Evolutionary conservation across 1,139 yeast genomes (phyloP), one percentile per base, ranked within the genome.

Genomic region (Diutina pseudorugosa): DNA sequence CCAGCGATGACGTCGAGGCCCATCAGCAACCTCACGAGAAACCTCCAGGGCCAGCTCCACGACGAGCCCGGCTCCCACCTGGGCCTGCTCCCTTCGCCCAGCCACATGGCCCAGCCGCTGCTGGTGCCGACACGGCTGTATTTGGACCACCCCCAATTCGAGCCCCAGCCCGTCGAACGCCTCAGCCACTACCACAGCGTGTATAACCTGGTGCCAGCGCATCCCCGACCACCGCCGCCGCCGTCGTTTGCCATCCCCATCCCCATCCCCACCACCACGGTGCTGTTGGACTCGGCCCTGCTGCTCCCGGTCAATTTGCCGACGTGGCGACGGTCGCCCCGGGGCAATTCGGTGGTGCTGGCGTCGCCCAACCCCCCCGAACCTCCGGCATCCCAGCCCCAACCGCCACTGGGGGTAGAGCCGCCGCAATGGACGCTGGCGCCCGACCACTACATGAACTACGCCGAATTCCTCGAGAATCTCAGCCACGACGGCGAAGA

Each of bases 401-500:
- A 5, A n/a, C 16, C 20, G 25, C 16, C 25, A 25, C 25, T 6
- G 11, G 8, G n/a, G 25, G 11, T 11, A 6, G 25, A 2, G n/a
- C 49, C 49, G 27, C 18, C 18, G n/a, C 40, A n/a, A 18, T 45
- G 23, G 40, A 27, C 49, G 16, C 49, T 33, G 21, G n/a, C 20
- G 8, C 49, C 49, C 40, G 49, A 45, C 40, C 49, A 45, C 21
- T 73, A 73, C 56, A 72, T 73, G 76, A 63, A 76, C 12, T 74
- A 74, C 57, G 62, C 62, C 25, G 78, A 74, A 56, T 74, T 70
- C 55, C 67, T 72, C 52, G 62, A 63, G n/a, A 64, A 25, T 7
- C 40, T 45, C 19, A 8, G 21, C 7, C 49, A 25, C 7, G 49
- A 45, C 30, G 49, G 49, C 54, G 77, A 77, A 52, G 80, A 76